These are phyloP conservation scores for Galerina marginata DNA, from an alignment of 768 basidiomycete genomes.

Conservation along the genomic window DNA sequence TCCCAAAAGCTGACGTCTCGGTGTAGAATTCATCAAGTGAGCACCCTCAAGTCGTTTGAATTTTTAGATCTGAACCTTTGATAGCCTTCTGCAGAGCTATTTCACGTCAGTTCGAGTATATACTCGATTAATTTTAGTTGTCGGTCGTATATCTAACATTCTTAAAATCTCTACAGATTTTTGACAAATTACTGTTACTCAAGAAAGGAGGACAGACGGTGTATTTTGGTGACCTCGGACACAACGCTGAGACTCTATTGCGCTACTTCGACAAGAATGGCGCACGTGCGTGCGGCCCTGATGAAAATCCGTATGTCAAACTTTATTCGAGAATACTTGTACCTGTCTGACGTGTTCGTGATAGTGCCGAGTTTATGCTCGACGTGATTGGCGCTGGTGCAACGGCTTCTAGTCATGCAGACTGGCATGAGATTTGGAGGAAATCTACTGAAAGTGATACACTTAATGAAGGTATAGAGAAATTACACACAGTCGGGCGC, in stretches of 20 bases:
- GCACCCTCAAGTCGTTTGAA: no score
- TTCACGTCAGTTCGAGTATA: constrained; percentile 49
- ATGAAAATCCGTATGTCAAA: constrained; percentile 72
- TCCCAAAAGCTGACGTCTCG: background rate
- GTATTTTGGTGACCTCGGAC: constrained; percentile 76
- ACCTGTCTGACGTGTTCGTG: background rate
- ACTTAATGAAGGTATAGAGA: constrained; percentile 44
- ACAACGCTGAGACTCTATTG: constrained; percentile 65
- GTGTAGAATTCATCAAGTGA: constrained; percentile 46
- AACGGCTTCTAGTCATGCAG: constrained; percentile 53
- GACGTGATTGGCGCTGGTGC: constrained; percentile 80
- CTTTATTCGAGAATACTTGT: background rate
- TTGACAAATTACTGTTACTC: constrained; percentile 79
- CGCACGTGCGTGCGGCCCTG: constrained; percentile 58
- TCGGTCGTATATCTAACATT: background rate
- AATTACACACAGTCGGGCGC: constrained; percentile 54
- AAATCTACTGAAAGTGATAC: constrained; percentile 48
- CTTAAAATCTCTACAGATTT: constrained; percentile 39
- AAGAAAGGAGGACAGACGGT: constrained; percentile 79
- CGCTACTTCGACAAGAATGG: constrained; percentile 80
- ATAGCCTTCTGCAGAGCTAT: constrained; percentile 78
- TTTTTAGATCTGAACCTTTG: no score
- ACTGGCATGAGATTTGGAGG: constrained; percentile 68
- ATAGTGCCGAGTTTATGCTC: constrained; percentile 66
- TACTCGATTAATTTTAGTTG: background rate